phyloP scores from a whole-genome alignment of 306 rosid genomes.

The Spatholobus suberectus region DNA sequence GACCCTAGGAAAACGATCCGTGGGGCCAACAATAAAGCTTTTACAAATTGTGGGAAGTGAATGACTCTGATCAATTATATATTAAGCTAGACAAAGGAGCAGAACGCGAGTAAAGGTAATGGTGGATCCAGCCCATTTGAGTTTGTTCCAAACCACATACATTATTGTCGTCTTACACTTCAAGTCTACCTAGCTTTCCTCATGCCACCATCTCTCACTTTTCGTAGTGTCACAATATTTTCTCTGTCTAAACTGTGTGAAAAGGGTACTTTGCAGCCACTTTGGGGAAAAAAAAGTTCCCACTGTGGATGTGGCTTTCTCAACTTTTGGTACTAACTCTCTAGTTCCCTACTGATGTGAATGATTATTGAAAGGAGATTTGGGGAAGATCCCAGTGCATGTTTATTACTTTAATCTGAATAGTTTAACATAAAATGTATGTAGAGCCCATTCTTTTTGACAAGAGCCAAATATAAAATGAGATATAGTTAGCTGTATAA shows the following conservation, averaged over 20 bases:
- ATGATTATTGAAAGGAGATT: constrained; percentile 59
- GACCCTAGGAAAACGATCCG: constrained; percentile 47
- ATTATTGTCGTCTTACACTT: constrained; percentile 63
- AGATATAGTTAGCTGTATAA: constrained; percentile 23
- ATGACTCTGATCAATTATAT: constrained; percentile 36
- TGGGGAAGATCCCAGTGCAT: constrained; percentile 53
- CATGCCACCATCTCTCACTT: constrained; percentile 53
- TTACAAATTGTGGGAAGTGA: constrained; percentile 42
- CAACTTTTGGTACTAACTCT: constrained; percentile 54
- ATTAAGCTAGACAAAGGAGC: constrained; percentile 39
- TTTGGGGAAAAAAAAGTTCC: constrained; percentile 27
- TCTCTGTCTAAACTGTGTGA: constrained; percentile 34
- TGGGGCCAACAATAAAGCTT: constrained; percentile 51
- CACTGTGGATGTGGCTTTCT: constrained; percentile 47
- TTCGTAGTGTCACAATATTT: constrained; percentile 37
- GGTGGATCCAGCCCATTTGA: constrained; percentile 85
- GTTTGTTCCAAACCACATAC: constrained; percentile 55
- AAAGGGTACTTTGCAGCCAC: constrained; percentile 47
- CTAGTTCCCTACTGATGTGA: constrained; percentile 46
- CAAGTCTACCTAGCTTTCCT: constrained; percentile 45
- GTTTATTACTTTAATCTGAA: constrained; percentile 37
- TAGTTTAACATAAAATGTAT: constrained; percentile 30
- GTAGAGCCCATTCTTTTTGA: constrained; percentile 10
- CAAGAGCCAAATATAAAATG: constrained; percentile 29
- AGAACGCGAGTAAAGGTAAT: constrained; percentile 41